Evolutionary conservation across 2,329 filamentous ascomycete genomes (phyloP).

Genomic region (Trematosphaeria pertusa): DNA sequence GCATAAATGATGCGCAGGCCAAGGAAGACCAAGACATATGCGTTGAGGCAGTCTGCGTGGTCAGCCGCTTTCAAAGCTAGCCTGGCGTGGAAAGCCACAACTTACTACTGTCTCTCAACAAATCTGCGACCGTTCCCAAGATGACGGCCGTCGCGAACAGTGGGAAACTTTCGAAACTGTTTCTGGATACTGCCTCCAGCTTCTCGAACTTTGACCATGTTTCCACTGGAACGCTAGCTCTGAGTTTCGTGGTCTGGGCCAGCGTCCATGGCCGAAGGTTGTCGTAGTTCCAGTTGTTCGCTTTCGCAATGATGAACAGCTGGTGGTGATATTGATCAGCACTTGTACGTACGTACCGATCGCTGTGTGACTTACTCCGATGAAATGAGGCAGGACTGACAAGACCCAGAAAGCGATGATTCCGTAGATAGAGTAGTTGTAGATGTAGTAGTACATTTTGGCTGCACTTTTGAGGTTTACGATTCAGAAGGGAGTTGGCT

Average conservation of each 20-base stretch:
- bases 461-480: no score
- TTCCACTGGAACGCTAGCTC: background rate
- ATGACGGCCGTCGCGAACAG: constrained; percentile 10
- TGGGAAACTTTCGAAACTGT: constrained; percentile 7
- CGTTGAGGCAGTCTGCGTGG: constrained; percentile 2
- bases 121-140: constrained; percentile 5
- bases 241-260: background rate
- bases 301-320: background rate
- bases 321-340: background rate
- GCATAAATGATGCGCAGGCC: background rate
- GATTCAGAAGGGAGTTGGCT: no score
- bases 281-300: constrained; percentile 7
- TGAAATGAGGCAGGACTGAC: background rate
- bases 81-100: background rate
- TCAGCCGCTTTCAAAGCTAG: background rate
- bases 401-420: constrained; percentile 2
- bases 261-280: background rate
- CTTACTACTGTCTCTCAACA: background rate
- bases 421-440: constrained; percentile 9
- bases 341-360: background rate
- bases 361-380: background rate
- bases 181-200: constrained; percentile 2
- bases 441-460: no score
- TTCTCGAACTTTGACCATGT: constrained; percentile 5
- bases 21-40: background rate